phyloP scores from a whole-genome alignment of 768 basidiomycete genomes.

The Naematelia aurantialba region DNA sequence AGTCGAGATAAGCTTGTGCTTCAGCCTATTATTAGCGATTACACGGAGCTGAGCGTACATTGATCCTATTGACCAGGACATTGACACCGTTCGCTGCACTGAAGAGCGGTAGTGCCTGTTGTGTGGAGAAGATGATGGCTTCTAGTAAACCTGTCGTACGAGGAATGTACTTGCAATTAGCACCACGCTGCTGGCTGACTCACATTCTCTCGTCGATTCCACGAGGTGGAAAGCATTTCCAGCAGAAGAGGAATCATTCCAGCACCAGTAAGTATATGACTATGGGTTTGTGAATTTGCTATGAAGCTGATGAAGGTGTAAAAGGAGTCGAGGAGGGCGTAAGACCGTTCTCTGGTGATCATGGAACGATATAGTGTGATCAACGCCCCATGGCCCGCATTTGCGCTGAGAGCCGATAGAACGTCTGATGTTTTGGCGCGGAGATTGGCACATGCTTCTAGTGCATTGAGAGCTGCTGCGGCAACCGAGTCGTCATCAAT shows the following conservation, averaged over 20 bases:
- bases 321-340: constrained; percentile 63
- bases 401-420: constrained; percentile 82
- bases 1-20: constrained; percentile 17
- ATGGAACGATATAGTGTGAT: constrained; percentile 80
- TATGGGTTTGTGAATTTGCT: constrained; percentile 76
- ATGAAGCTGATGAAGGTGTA: constrained; percentile 82
- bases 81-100: constrained; percentile 79
- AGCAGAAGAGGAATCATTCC: constrained; percentile 85
- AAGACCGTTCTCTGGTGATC: constrained; percentile 37
- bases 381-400: constrained; percentile 90
- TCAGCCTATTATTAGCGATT: constrained; percentile 21
- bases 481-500: constrained; percentile 66
- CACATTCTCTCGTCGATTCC: constrained; percentile 63
- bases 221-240: constrained; percentile 76
- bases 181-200: constrained; percentile 10
- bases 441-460: constrained; percentile 86
- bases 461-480: constrained; percentile 77
- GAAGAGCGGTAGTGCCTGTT: constrained; percentile 75
- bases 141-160: constrained; percentile 91
- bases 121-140: constrained; percentile 82
- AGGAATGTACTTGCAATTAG: constrained; percentile 58
- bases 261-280: constrained; percentile 90
- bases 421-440: constrained; percentile 80
- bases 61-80: constrained; percentile 76
- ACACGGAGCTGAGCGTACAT: constrained; percentile 55